phyloP scores from a whole-genome alignment of 768 basidiomycete species.

The Lactifluus hygrophoroides region DNA sequence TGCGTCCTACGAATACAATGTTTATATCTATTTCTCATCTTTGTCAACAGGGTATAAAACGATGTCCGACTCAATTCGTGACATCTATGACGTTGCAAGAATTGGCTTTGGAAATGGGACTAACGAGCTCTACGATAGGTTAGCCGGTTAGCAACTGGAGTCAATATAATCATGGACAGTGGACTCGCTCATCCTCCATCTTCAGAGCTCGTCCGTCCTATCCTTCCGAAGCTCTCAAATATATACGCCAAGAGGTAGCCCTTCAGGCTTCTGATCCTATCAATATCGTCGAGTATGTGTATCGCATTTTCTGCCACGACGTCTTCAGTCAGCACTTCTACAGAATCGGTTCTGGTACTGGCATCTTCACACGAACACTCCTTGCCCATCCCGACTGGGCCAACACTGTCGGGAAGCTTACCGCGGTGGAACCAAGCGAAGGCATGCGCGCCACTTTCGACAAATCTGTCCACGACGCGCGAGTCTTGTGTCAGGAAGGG shows the following conservation, averaged over 20 bases:
- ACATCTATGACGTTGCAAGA: slow-evolving; percentile 59
- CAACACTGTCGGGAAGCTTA: slow-evolving; percentile 41
- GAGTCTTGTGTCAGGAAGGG: slow-evolving; percentile 50
- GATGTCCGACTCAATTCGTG: slow-evolving; percentile 22
- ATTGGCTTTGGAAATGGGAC: slow-evolving; percentile 72
- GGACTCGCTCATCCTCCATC: neutral
- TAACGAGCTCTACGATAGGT: slow-evolving; percentile 77
- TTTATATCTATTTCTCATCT: too few relatives aligned
- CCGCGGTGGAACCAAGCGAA: slow-evolving; percentile 74
- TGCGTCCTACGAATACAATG: too few relatives aligned
- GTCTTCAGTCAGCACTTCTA: neutral
- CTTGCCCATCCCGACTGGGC: slow-evolving; percentile 54
- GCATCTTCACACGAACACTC: slow-evolving; percentile 80
- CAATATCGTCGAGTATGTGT: slow-evolving; percentile 62
- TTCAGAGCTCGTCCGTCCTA: slow-evolving; percentile 77
- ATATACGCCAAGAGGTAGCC: slow-evolving; percentile 45
- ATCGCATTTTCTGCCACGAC: neutral
- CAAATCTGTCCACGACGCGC: slow-evolving; percentile 44
- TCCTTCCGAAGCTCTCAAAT: slow-evolving; percentile 49
- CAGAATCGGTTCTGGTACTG: slow-evolving; percentile 80
- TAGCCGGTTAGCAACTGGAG: too few relatives aligned
- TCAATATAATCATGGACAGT: neutral
- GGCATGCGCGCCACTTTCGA: slow-evolving; percentile 78
- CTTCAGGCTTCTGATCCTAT: slow-evolving; percentile 30
- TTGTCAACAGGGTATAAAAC: too few relatives aligned